Evolutionary conservation across 805 yeast genomes (phyloP).

Genomic region (Groenewaldozyma salmanticensis): DNA sequence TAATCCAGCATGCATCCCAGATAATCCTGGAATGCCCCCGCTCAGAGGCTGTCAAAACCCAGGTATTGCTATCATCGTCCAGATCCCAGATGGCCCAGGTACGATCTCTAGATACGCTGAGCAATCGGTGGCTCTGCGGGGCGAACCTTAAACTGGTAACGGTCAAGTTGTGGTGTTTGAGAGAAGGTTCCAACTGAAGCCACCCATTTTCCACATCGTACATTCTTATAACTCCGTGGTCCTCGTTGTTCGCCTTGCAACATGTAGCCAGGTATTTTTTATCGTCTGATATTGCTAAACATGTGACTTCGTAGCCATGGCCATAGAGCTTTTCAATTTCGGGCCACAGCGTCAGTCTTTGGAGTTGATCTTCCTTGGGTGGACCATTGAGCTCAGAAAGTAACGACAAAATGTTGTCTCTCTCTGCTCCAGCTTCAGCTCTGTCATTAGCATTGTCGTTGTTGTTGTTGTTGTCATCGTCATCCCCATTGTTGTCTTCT

Average conservation of each 20-base stretch:
- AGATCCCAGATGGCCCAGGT: conserved; percentile 68
- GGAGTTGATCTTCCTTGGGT: conserved; percentile 85
- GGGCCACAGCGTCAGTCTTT: conserved; percentile 89
- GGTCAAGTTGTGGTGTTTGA: conserved; percentile 68
- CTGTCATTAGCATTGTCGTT: conserved; percentile 18
- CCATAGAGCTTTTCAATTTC: conserved; percentile 93
- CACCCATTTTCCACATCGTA: conserved; percentile 47
- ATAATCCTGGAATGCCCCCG: conserved; percentile 87
- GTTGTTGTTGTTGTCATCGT: conserved; percentile 20
- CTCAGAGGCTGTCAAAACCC: neutral
- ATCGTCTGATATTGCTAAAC: conserved; percentile 62
- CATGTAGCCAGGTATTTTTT: conserved; percentile 68
- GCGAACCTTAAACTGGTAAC: conserved; percentile 77
- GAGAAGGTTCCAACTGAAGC: conserved; percentile 49
- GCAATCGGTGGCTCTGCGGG: conserved; percentile 49
- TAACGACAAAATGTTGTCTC: conserved; percentile 14
- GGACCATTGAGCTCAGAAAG: conserved; percentile 38
- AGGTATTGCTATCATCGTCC: conserved; percentile 28
- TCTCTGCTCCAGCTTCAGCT: no score
- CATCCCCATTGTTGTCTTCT: conserved; percentile 35
- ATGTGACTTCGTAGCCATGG: conserved; percentile 89
- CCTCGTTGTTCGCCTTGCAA: conserved; percentile 76
- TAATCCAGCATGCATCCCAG: conserved; percentile 90
- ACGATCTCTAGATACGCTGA: conserved; percentile 85
- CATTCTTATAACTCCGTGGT: conserved; percentile 78